Conservation (phyloP, 2,329 filamentous ascomycete genomes). For the Cordyceps sp. region DNA sequence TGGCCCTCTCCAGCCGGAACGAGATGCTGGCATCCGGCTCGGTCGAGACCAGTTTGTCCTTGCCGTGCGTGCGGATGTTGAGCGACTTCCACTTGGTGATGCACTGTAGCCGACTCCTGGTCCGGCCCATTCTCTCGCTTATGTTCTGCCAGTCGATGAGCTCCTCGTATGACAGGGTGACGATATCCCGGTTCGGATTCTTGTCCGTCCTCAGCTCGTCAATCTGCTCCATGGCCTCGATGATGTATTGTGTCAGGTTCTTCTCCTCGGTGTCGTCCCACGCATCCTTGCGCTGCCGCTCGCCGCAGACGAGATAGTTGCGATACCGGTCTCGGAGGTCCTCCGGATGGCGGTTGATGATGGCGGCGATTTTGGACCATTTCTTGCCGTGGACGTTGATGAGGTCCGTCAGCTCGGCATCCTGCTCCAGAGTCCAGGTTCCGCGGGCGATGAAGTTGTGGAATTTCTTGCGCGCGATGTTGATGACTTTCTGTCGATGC, state of each 20-base stretch:
- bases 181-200: conserved; percentile 13
- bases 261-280: conserved; percentile 49
- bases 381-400: conserved; percentile 24
- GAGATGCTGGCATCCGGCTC: conserved; percentile 16
- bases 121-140: conserved; percentile 42
- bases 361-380: conserved; percentile 45
- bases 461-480: conserved; percentile 43
- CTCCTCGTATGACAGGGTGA: conserved; percentile 27
- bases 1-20: conserved; percentile 27
- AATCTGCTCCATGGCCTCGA: conserved; percentile 32
- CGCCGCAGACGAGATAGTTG: conserved; percentile 46
- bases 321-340: conserved; percentile 56
- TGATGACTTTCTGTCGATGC: conserved; percentile 34
- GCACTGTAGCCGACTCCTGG: conserved; percentile 51
- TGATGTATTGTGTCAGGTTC: conserved; percentile 32
- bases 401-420: conserved; percentile 17
- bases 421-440: conserved; percentile 21
- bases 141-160: conserved; percentile 51
- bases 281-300: conserved; percentile 29
- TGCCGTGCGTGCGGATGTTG: conserved; percentile 17
- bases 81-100: conserved; percentile 46
- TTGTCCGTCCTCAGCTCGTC: conserved; percentile 17
- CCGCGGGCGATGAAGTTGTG: conserved; percentile 46
- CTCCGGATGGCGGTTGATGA: conserved; percentile 45
- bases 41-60: conserved; percentile 15